Evolutionary conservation across 306 rosid species (phyloP).

Genomic region (Lathyrus tuberosus): DNA sequence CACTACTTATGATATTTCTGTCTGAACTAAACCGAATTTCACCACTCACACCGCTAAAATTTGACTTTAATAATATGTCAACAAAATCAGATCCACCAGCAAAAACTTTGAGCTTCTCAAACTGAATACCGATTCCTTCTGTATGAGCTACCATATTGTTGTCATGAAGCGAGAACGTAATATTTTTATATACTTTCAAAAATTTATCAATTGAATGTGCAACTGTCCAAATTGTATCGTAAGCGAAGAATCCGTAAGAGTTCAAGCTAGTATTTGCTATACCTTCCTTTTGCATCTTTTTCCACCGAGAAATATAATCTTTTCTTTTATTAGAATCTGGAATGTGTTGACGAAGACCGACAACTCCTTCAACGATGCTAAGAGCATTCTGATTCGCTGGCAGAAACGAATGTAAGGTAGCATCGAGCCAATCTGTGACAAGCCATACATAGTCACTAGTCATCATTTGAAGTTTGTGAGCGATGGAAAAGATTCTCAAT

Average conservation of each 20-base stretch:
- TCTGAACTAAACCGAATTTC: conserved; percentile 55
- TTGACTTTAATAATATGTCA: conserved; percentile 52
- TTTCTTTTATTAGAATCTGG: conserved; percentile 62
- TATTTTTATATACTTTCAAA: conserved; percentile 48
- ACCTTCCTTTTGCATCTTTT: conserved; percentile 50
- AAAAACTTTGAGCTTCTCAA: conserved; percentile 71
- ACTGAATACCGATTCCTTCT: conserved; percentile 50
- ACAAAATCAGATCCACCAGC: conserved; percentile 68
- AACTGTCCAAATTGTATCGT: conserved; percentile 81
- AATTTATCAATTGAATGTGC: conserved; percentile 68
- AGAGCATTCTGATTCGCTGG: conserved; percentile 50
- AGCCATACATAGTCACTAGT: conserved; percentile 76
- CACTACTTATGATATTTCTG: conserved; percentile 57
- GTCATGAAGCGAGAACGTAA: conserved; percentile 57
- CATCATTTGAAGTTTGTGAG: conserved; percentile 78
- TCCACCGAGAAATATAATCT: conserved; percentile 66
- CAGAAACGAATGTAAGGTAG: conserved; percentile 70
- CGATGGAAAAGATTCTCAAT: conserved; percentile 66
- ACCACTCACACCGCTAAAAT: conserved; percentile 84
- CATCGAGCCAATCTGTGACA: conserved; percentile 84
- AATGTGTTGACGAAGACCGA: conserved; percentile 71
- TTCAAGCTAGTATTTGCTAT: conserved; percentile 52
- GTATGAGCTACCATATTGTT: conserved; percentile 30
- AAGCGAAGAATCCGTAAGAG: conserved; percentile 74
- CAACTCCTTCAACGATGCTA: conserved; percentile 71